These are phyloP conservation scores for Solanum paucissectum DNA, from an alignment of 257 asterid species.

Conservation along the genomic window DNA sequence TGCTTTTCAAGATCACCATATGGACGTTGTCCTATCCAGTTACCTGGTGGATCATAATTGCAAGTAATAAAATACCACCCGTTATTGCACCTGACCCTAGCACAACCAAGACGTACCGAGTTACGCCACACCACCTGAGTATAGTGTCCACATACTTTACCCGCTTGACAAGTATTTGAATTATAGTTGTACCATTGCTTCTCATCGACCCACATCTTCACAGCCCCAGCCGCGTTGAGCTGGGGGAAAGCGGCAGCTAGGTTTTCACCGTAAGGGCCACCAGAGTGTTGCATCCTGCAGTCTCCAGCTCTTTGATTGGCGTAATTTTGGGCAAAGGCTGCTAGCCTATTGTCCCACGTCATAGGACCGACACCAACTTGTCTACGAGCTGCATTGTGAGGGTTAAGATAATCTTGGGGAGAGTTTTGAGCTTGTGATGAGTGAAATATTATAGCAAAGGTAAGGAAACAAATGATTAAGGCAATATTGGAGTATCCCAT, in stretches of 20 bases:
- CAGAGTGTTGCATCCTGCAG: conserved; percentile 28
- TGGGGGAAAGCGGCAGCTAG: conserved; percentile 22
- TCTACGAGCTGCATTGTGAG: conserved; percentile 36
- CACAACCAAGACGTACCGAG: conserved; percentile 30
- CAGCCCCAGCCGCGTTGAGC: conserved; percentile 18
- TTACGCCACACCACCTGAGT: conserved; percentile 51
- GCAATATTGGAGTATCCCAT: too few relatives aligned
- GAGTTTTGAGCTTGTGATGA: conserved; percentile 22
- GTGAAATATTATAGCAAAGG: too few relatives aligned
- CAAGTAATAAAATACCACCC: conserved; percentile 30
- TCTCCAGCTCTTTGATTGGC: conserved; percentile 16
- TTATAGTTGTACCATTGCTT: conserved; percentile 7
- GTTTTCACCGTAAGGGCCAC: conserved; percentile 43
- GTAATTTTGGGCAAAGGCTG: conserved; percentile 22
- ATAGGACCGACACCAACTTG: conserved; percentile 26
- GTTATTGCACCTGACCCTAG: conserved; percentile 23
- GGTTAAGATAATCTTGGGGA: conserved; percentile 22
- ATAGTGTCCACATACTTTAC: conserved; percentile 37
- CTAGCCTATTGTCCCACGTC: conserved; percentile 27
- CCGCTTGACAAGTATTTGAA: conserved; percentile 8
- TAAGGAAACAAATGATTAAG: too few relatives aligned
- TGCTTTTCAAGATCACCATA: background rate
- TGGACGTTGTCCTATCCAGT: conserved; percentile 2
- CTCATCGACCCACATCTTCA: conserved; percentile 31
- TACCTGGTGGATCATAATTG: conserved; percentile 25